Evolutionary conservation across 129 eudicot species (phyloP).

Genomic region (Arctium lappa): DNA sequence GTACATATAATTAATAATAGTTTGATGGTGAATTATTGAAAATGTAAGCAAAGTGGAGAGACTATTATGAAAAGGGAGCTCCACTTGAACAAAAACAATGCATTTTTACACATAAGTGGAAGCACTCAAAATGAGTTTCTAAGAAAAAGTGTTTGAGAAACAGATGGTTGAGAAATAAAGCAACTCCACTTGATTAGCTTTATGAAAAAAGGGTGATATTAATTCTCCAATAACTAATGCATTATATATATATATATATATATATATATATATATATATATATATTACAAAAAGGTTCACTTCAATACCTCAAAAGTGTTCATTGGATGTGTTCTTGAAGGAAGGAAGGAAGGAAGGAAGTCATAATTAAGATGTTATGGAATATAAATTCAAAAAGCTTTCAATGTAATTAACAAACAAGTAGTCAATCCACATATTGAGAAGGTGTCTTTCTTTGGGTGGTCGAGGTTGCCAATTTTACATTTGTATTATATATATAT

Average conservation of each 20-base stretch:
- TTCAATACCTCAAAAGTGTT: not conserved
- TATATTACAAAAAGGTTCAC: not conserved
- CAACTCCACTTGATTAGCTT: slow-evolving; percentile 20
- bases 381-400: slow-evolving; percentile 14
- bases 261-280: too few species aligned
- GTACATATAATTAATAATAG: not conserved
- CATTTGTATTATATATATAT: too few species aligned
- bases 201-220: slow-evolving; percentile 10
- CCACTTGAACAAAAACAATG: slow-evolving; percentile 33
- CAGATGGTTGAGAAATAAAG: slow-evolving; percentile 46
- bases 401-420: not conserved
- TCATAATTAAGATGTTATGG: slow-evolving; percentile 6
- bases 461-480: too few species aligned
- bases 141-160: slow-evolving; percentile 29
- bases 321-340: slow-evolving; percentile 10
- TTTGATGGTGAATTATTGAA: slow-evolving; percentile 21
- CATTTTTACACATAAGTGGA: slow-evolving; percentile 34
- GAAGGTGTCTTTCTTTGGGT: not conserved
- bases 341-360: slow-evolving; percentile 15
- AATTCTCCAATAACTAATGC: slow-evolving; percentile 18
- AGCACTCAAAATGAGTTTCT: slow-evolving; percentile 48
- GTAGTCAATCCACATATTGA: not conserved
- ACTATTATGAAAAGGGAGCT: slow-evolving; percentile 47
- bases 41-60: slow-evolving; percentile 34
- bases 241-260: not conserved